These are phyloP conservation scores for Aspergillus fijiensis DNA, from an alignment of 2,329 filamentous ascomycete species.

Conservation along the genomic window DNA sequence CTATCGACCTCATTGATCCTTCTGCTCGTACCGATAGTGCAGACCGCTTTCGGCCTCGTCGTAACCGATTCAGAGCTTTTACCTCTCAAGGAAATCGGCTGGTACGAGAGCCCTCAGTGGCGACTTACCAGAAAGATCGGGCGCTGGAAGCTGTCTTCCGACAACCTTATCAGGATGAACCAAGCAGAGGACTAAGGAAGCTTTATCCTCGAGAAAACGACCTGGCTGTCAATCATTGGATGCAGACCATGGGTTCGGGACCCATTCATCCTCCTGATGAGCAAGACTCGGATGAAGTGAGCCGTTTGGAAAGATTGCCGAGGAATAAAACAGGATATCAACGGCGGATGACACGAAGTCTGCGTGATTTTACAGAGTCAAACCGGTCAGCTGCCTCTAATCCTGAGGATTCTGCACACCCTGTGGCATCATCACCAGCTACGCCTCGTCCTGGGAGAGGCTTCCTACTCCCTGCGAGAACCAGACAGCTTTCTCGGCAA, in stretches of 20 bases:
- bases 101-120: constrained; percentile 80
- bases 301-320: constrained; percentile 57
- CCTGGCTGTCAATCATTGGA: constrained; percentile 85
- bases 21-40: constrained; percentile 54
- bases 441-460: constrained; percentile 36
- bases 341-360: constrained; percentile 24
- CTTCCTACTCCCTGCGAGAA: constrained; percentile 32
- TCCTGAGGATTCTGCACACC: constrained; percentile 50
- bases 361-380: constrained; percentile 52
- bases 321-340: constrained; percentile 52
- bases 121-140: constrained; percentile 84
- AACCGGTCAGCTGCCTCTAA: constrained; percentile 58
- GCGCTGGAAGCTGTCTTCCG: constrained; percentile 91
- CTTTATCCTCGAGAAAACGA: constrained; percentile 69
- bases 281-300: constrained; percentile 58
- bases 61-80: constrained; percentile 63
- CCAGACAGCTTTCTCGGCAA: constrained; percentile 54
- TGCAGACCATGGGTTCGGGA: constrained; percentile 65
- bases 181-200: constrained; percentile 59
- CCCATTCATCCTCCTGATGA: constrained; percentile 59
- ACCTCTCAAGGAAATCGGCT: constrained; percentile 63
- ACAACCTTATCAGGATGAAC: constrained; percentile 62
- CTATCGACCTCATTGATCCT: constrained; percentile 80
- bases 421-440: constrained; percentile 33
- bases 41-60: constrained; percentile 59